phyloP scores from a whole-genome alignment of 371 early-diverging fungal species.

The Mortierella sp. region DNA sequence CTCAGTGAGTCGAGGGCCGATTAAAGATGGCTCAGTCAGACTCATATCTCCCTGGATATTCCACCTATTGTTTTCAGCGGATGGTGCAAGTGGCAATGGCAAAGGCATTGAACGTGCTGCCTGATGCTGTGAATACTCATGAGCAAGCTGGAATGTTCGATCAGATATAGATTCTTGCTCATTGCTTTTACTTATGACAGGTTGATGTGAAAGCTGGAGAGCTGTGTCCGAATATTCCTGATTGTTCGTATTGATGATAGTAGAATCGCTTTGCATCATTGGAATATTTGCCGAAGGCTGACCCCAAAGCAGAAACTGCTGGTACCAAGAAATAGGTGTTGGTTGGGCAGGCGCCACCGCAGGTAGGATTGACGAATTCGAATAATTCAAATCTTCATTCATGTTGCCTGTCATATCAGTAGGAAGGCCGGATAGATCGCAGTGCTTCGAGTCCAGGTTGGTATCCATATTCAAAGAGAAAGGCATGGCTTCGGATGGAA shows the following conservation, averaged over 20 bases:
- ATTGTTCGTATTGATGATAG: background rate
- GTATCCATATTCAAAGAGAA: background rate
- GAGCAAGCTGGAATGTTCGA: background rate
- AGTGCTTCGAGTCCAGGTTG: background rate
- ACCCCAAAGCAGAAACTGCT: conserved; percentile 24
- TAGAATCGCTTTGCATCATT: background rate
- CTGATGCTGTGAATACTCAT: background rate
- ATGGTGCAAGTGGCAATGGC: background rate
- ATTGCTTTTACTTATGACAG: no score
- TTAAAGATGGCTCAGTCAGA: background rate
- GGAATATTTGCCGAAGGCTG: background rate
- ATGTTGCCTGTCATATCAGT: background rate
- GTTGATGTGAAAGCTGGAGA: background rate
- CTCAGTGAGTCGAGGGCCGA: background rate
- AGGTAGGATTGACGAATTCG: background rate
- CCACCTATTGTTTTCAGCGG: background rate
- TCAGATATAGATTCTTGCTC: no score
- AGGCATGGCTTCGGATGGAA: background rate
- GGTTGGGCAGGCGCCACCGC: background rate
- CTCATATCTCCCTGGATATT: background rate
- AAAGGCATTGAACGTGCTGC: background rate
- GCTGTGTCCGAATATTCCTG: background rate
- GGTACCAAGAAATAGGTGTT: conserved; percentile 28
- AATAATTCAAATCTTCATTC: background rate
- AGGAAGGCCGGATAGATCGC: background rate